Conservation (phyloP, 176 grass and related monocot species). For the Tillandsia fasciculata region DNA sequence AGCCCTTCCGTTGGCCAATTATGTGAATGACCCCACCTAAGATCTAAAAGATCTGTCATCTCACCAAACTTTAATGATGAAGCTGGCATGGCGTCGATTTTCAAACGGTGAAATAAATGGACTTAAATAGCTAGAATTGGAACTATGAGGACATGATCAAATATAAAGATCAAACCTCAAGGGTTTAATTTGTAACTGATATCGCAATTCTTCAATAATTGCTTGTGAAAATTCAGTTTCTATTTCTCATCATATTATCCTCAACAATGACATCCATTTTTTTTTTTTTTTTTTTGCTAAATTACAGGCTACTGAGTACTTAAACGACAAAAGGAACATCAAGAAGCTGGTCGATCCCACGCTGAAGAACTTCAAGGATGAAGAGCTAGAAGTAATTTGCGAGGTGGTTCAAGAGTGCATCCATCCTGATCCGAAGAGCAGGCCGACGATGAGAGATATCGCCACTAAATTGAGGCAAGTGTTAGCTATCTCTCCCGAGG, state of each 20-base stretch:
- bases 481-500: slow-evolving; percentile 60
- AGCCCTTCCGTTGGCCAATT: no score
- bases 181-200: no score
- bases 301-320: slow-evolving; percentile 51
- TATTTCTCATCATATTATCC: neutral
- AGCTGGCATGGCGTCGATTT: no score
- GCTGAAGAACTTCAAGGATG: slow-evolving; percentile 34
- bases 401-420: slow-evolving; percentile 63
- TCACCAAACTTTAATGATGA: no score
- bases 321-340: slow-evolving; percentile 39
- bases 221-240: neutral
- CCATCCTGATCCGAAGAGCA: slow-evolving; percentile 29
- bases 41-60: no score
- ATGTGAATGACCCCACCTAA: no score
- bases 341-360: slow-evolving; percentile 44
- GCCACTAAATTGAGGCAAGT: slow-evolving; percentile 32
- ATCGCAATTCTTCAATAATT: neutral
- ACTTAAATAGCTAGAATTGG: no score
- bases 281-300: neutral
- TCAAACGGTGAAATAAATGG: no score
- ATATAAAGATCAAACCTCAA: no score
- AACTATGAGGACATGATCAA: no score
- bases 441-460: slow-evolving; percentile 55
- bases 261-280: no score
- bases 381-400: slow-evolving; percentile 54